Evolutionary conservation across 2,329 filamentous ascomycete genomes (phyloP).

Genomic region (Colletotrichum acutatum): DNA sequence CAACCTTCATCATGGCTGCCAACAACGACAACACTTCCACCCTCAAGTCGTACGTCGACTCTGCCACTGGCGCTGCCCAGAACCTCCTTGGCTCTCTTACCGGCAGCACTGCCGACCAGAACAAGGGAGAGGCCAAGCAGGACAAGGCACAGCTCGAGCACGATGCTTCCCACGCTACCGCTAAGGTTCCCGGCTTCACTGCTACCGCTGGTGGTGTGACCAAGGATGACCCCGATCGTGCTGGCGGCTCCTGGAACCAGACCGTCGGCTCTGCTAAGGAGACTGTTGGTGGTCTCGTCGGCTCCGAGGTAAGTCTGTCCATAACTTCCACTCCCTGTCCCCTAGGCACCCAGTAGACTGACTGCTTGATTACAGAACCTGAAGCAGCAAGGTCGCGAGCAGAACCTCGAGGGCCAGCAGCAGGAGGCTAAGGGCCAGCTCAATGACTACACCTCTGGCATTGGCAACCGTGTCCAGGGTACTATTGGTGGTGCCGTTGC

Average conservation of each 20-base stretch:
- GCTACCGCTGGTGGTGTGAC: conserved; percentile 76
- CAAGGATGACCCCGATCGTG: conserved; percentile 78
- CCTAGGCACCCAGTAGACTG: neutral
- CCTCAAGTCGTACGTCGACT: conserved; percentile 81
- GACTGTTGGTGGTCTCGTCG: conserved; percentile 78
- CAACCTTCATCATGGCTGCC: conserved; percentile 34
- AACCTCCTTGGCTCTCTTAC: conserved; percentile 77
- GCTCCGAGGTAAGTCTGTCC: conserved; percentile 68
- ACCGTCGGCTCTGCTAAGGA: conserved; percentile 90
- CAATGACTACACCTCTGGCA: conserved; percentile 76
- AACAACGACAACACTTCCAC: conserved; percentile 69
- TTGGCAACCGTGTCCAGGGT: conserved; percentile 75
- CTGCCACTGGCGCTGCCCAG: conserved; percentile 78
- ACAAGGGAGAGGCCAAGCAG: conserved; percentile 73
- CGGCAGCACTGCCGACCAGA: conserved; percentile 76
- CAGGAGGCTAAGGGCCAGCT: conserved; percentile 88
- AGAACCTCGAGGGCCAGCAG: conserved; percentile 83
- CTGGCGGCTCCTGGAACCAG: conserved; percentile 84
- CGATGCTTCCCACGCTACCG: conserved; percentile 78
- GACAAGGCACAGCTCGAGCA: conserved; percentile 74
- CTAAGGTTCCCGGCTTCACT: conserved; percentile 78
- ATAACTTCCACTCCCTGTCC: neutral
- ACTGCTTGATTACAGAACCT: conserved; percentile 58
- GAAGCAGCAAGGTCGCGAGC: conserved; percentile 78
- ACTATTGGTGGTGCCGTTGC: conserved; percentile 77